Evolutionary conservation across 371 early-diverging fungal genomes (phyloP), one percentile per base, ranked within the genome.

Genomic region (Phascolomyces articulosus): DNA sequence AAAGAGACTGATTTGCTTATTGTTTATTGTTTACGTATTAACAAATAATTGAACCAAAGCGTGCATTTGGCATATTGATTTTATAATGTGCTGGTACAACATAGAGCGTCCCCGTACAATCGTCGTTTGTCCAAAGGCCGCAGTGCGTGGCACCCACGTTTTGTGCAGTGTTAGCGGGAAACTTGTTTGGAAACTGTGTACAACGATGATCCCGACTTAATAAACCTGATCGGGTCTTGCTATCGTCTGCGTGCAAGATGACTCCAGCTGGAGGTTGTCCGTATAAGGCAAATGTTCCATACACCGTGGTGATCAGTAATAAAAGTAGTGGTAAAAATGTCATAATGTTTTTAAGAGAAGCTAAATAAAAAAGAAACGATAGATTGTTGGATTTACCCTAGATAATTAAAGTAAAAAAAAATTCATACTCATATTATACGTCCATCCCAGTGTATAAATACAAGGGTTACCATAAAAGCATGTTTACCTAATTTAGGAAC

Each of bases 21-120:
- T 34, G 34, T 9, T 34, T n/a, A n/a, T n/a, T n/a, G n/a, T n/a
- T n/a, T n/a, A n/a, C n/a, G n/a, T n/a, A 44, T 57, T 60, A 75
- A 55, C 76, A 75, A 29, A 75, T 72, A 31, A 72, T 69, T 15
- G 80, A 80, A 47, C 64, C 53, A 44, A 75, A 70, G 16, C 44
- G 31, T 15, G 51, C 66, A 26, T 34, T 49, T 10, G 80, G 80
- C 44, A 72, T 62, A 44, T 68, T 31, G 34, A 80, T 72, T 11
- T 58, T 63, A 40, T 77, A 80, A 64, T 77, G 80, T 24, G 80
- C 77, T 13, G 80, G 80, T 2, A 75, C 74, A 18, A 80, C 70
- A 41, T 75, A 70, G 0, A 80, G 57, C 6, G 60, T 63, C 0
- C 80, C 78, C 40, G 69, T 56, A 31, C 80, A 80, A 24, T 69